These are phyloP conservation scores for Psilocybe cubensis DNA, from an alignment of 768 basidiomycete species.

Conservation along the genomic window DNA sequence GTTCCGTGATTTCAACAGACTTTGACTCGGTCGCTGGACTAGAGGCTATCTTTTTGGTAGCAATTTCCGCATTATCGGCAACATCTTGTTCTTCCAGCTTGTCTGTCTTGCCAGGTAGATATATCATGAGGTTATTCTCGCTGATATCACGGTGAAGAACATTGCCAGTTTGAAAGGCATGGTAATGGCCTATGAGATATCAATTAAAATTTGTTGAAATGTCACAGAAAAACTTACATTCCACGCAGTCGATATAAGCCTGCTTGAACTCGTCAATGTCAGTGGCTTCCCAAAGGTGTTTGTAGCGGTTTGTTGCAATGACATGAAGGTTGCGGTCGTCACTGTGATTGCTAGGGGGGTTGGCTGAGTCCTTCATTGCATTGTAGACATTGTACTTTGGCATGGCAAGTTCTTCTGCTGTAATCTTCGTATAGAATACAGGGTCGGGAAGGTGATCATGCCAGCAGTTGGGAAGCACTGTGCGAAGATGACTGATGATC, in stretches of 20 bases:
- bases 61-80: too few species aligned
- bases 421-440: not conserved
- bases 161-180: constrained; percentile 16
- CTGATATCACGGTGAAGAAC: constrained; percentile 37
- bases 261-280: constrained; percentile 28
- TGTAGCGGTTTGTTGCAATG: not conserved
- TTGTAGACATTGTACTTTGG: not conserved
- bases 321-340: not conserved
- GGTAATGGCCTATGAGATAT: constrained; percentile 23
- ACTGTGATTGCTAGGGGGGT: not conserved
- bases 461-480: not conserved
- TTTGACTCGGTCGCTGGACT: too few species aligned
- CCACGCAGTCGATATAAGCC: constrained; percentile 30
- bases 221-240: not conserved
- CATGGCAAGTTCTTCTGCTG: not conserved
- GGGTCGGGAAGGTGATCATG: not conserved
- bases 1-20: too few species aligned
- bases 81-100: too few species aligned
- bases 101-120: not conserved
- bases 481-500: not conserved
- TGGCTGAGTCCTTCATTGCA: too few species aligned
- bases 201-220: not conserved
- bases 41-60: too few species aligned
- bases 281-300: constrained; percentile 6
- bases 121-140: constrained; percentile 32